phyloP scores from a whole-genome alignment of 176 grass and related monocot genomes.

The Musa troglodytarum region DNA sequence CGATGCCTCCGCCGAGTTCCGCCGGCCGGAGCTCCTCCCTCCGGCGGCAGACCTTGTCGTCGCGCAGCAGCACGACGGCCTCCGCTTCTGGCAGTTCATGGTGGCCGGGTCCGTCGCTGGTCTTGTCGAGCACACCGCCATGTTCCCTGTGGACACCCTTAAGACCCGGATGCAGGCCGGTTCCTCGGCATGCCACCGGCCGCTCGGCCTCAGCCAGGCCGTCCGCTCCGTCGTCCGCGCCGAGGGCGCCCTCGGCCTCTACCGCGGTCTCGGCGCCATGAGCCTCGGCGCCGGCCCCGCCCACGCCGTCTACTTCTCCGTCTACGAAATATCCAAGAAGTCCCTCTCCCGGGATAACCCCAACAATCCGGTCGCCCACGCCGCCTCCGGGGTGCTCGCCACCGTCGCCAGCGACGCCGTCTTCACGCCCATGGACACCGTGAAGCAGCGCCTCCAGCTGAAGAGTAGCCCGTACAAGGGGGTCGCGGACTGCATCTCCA shows the following conservation, averaged over 20 bases:
- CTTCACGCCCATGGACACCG: conserved; percentile 24
- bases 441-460: conserved; percentile 22
- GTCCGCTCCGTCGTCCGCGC: conserved; percentile 3
- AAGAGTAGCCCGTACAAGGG: conserved; percentile 23
- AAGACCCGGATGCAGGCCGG: conserved; percentile 18
- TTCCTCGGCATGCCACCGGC: not conserved
- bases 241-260: conserved; percentile 19
- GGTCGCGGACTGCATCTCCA: conserved; percentile 16
- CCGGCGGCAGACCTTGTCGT: not conserved
- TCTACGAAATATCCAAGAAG: conserved; percentile 13
- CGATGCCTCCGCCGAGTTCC: conserved; percentile 19
- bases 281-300: conserved; percentile 18
- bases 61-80: conserved; percentile 6
- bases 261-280: conserved; percentile 19
- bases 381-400: conserved; percentile 10
- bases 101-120: conserved; percentile 18
- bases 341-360: conserved; percentile 7
- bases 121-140: conserved; percentile 21
- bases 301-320: conserved; percentile 19
- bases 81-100: conserved; percentile 23
- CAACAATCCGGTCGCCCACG: conserved; percentile 6
- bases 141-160: conserved; percentile 20
- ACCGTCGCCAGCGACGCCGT: conserved; percentile 22
- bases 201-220: conserved; percentile 12
- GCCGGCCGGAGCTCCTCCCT: conserved; percentile 1